phyloP scores from a whole-genome alignment of 2,329 filamentous ascomycete species.

The Botryotinia globosa region DNA sequence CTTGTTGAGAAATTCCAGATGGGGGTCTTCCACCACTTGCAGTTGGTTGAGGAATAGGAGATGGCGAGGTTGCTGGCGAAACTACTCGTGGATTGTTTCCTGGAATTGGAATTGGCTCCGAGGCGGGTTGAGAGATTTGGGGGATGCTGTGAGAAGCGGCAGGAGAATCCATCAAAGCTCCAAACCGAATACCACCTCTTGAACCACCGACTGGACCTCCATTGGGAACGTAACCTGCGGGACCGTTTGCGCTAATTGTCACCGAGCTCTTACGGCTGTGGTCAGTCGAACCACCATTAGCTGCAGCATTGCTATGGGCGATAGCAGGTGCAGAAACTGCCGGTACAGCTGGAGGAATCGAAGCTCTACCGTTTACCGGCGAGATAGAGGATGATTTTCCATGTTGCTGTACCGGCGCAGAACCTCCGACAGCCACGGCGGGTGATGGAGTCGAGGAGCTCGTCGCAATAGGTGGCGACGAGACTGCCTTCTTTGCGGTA shows the following conservation, averaged over 20 bases:
- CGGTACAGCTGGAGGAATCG: conserved; percentile 68
- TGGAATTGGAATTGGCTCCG: conserved; percentile 62
- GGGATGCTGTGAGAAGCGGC: conserved; percentile 66
- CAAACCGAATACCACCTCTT: conserved; percentile 75
- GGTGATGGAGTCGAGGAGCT: conserved; percentile 54
- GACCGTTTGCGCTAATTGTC: conserved; percentile 82
- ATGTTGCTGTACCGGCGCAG: conserved; percentile 54
- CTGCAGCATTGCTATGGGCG: conserved; percentile 58
- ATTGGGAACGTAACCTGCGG: conserved; percentile 73
- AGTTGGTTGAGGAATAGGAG: conserved; percentile 85
- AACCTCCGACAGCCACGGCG: conserved; percentile 54
- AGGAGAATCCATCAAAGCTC: conserved; percentile 68
- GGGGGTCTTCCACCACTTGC: conserved; percentile 72
- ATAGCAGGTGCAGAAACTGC: conserved; percentile 56
- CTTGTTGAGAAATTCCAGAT: conserved; percentile 67
- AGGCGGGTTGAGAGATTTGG: conserved; percentile 46
- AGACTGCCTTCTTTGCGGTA: conserved; percentile 61
- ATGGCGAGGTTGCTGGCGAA: conserved; percentile 85
- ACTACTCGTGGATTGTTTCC: conserved; percentile 66
- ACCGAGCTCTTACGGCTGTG: conserved; percentile 86
- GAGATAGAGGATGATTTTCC: conserved; percentile 66
- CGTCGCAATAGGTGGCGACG: conserved; percentile 59
- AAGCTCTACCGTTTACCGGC: conserved; percentile 80
- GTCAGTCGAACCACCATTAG: conserved; percentile 68
- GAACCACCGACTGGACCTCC: conserved; percentile 62